phyloP scores from a whole-genome alignment of 768 basidiomycete species.

The Amanita muscaria region DNA sequence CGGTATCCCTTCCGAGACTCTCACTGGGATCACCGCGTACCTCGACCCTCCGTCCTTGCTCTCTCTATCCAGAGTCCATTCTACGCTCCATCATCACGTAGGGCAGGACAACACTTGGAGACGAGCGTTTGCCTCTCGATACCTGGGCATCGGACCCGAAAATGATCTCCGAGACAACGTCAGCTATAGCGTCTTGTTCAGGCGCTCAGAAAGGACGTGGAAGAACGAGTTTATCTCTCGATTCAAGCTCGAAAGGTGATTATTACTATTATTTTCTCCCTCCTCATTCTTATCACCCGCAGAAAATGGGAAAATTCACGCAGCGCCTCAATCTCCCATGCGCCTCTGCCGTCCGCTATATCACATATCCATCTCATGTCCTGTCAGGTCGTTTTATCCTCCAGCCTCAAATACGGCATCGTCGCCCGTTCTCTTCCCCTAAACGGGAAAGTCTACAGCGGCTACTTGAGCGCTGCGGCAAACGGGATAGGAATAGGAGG shows the following conservation, averaged over 20 bases:
- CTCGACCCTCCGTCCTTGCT: conserved; percentile 58
- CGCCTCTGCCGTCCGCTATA: conserved; percentile 52
- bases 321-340: conserved; percentile 50
- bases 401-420: conserved; percentile 59
- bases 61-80: conserved; percentile 45
- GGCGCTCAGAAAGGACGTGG: conserved; percentile 55
- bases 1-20: conserved; percentile 58
- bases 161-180: conserved; percentile 37
- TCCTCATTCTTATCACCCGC: neutral
- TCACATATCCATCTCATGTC: conserved; percentile 54
- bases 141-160: conserved; percentile 61
- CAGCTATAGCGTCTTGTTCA: conserved; percentile 43
- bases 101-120: conserved; percentile 76
- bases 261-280: conserved; percentile 1
- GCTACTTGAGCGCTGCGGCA: conserved; percentile 46
- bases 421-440: conserved; percentile 67
- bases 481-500: conserved; percentile 43
- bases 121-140: conserved; percentile 61
- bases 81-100: conserved; percentile 52
- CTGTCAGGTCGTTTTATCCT: conserved; percentile 44
- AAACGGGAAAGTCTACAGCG: conserved; percentile 59
- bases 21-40: conserved; percentile 68
- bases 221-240: conserved; percentile 57
- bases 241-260: conserved; percentile 46
- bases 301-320: conserved; percentile 69